Percentiles rank a stretch among this genome's conserved stretches.
Evolutionary conservation across 257 asterid species (phyloP).

Genomic region (Euphrasia confusa): DNA sequence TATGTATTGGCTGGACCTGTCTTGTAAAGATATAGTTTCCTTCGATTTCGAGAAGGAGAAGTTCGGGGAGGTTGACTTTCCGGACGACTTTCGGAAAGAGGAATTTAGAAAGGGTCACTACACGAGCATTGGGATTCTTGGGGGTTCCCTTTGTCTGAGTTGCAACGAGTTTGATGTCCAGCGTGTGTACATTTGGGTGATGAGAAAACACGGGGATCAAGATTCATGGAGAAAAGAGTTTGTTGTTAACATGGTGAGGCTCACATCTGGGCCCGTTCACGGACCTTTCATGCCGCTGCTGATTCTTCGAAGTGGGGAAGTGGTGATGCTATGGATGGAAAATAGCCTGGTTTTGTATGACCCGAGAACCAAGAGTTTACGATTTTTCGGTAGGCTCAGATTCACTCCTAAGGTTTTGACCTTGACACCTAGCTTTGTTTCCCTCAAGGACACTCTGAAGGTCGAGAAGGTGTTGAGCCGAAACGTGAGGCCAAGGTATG

Average conservation of each 20-base stretch:
- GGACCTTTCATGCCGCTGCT: constrained; percentile 32
- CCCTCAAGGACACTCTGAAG: constrained; percentile 25
- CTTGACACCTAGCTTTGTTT: constrained; percentile 29
- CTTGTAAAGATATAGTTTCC: constrained; percentile 14
- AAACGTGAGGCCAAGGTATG: constrained; percentile 10
- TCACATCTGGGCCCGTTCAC: not conserved
- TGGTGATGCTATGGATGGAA: constrained; percentile 20
- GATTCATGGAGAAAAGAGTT: constrained; percentile 26
- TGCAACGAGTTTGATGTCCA: constrained; percentile 1
- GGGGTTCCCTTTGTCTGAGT: constrained; percentile 24
- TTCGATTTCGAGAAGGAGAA: constrained; percentile 30
- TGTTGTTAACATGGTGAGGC: constrained; percentile 11
- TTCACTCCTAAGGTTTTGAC: not conserved
- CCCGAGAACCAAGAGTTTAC: constrained; percentile 15
- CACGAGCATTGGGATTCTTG: constrained; percentile 29
- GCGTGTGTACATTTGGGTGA: constrained; percentile 27
- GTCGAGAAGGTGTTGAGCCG: constrained; percentile 14
- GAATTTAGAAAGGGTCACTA: not conserved
- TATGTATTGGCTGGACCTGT: constrained; percentile 24
- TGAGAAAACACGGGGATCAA: constrained; percentile 17
- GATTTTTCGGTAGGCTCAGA: constrained; percentile 4
- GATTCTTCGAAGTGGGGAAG: constrained; percentile 24
- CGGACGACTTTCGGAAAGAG: constrained; percentile 16
- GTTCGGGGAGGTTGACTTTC: constrained; percentile 25
- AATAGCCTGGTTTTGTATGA: constrained; percentile 24